phyloP scores from a whole-genome alignment of 768 basidiomycete genomes.

The Austroboletus eburneus region DNA sequence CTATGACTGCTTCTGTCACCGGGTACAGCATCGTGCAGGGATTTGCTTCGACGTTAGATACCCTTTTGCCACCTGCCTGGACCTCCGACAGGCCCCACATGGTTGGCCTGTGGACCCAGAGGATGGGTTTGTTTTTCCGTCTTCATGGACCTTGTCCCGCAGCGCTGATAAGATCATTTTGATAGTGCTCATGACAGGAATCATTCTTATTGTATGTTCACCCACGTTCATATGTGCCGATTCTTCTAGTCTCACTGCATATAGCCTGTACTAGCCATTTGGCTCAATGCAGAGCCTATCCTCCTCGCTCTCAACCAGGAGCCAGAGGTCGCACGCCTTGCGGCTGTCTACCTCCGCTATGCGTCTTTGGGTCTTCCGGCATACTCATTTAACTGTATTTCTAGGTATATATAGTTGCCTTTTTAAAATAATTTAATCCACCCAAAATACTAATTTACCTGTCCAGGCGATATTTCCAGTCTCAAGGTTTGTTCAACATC shows the following conservation, averaged over 20 bases:
- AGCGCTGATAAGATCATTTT: conserved; percentile 6
- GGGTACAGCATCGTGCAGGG: conserved; percentile 71
- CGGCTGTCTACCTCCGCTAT: conserved; percentile 72
- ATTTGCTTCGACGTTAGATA: conserved; percentile 82
- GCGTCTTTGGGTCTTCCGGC: conserved; percentile 78
- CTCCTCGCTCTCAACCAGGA: conserved; percentile 76
- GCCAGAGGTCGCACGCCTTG: conserved; percentile 76
- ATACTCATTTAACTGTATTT: conserved; percentile 54
- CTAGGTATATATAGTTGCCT: conserved; percentile 34
- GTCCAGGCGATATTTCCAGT: conserved; percentile 57
- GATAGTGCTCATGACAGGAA: conserved; percentile 58
- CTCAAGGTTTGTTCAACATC: conserved; percentile 79
- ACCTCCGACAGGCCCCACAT: conserved; percentile 79
- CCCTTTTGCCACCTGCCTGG: conserved; percentile 92
- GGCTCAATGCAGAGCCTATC: conserved; percentile 80
- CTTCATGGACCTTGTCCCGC: neutral
- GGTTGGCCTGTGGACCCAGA: conserved; percentile 87
- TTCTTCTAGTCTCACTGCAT: neutral
- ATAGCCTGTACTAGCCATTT: conserved; percentile 59
- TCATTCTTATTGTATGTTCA: conserved; percentile 53
- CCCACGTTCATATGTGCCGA: neutral
- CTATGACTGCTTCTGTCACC: conserved; percentile 65
- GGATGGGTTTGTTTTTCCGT: conserved; percentile 59
- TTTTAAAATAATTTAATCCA: neutral
- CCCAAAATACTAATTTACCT: neutral